phyloP scores from a whole-genome alignment of 1,284 basidiomycete species.

The Pyrrhoderma lamaoense region DNA sequence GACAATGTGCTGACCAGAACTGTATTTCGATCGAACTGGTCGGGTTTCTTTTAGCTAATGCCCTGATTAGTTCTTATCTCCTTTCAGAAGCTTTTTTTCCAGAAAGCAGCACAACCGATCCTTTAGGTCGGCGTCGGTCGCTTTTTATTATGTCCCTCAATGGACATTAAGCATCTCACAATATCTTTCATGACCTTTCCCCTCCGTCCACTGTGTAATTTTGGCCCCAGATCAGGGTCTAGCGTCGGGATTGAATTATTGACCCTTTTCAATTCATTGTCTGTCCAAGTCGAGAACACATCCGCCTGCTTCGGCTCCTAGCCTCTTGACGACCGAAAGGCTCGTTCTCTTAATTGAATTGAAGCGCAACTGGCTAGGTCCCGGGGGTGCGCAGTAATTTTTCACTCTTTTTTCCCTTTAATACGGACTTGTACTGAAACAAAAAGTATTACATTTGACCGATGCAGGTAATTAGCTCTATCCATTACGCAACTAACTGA shows the following conservation, averaged over 20 bases:
- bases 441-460: background rate
- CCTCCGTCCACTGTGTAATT: background rate
- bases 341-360: constrained; percentile 1
- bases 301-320: constrained; percentile 9
- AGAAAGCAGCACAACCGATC: constrained; percentile 1
- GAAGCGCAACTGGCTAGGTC: background rate
- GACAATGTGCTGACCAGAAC: too few relatives aligned
- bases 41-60: too few relatives aligned
- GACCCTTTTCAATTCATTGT: constrained; percentile 10
- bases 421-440: constrained; percentile 5
- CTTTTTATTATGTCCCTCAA: background rate
- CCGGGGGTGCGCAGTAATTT: background rate
- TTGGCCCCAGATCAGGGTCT: background rate
- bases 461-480: constrained; percentile 7
- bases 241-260: constrained; percentile 1
- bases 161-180: background rate
- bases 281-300: constrained; percentile 8
- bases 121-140: background rate
- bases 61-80: background rate
- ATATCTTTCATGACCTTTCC: background rate
- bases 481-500: constrained; percentile 8
- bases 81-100: constrained; percentile 3
- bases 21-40: too few relatives aligned
- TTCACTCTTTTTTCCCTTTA: constrained; percentile 9
- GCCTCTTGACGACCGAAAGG: constrained; percentile 12